Percentiles rank a stretch among this genome's conserved stretches.
Evolutionary conservation across 73 alveolate genomes (phyloP).

Genomic region (Loxodes magnus): DNA sequence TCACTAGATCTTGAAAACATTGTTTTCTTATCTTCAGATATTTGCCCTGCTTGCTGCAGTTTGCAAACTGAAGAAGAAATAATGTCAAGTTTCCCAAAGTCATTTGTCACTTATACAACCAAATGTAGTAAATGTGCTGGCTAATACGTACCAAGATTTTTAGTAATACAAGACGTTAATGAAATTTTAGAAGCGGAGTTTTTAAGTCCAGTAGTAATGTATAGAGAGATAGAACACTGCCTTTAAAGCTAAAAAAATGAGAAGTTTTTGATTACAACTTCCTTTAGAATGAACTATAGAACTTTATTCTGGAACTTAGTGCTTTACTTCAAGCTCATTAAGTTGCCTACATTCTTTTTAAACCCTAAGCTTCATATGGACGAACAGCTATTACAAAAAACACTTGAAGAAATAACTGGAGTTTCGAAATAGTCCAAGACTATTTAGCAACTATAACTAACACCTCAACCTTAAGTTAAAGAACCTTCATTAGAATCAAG

Average conservation of each 20-base stretch:
- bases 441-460: no score
- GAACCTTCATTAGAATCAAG: no score
- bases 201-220: constrained; percentile 39
- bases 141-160: constrained; percentile 35
- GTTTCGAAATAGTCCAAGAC: no score
- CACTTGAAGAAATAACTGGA: no score
- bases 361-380: not conserved
- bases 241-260: constrained; percentile 42
- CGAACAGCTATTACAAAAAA: no score
- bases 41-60: constrained; percentile 21
- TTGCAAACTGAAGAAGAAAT: constrained; percentile 42
- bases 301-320: constrained; percentile 44
- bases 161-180: constrained; percentile 17
- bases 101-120: constrained; percentile 30
- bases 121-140: constrained; percentile 32
- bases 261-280: constrained; percentile 16
- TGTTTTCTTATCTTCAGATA: constrained; percentile 1
- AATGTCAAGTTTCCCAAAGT: constrained; percentile 36
- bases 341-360: constrained; percentile 44
- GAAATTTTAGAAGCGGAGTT: constrained; percentile 32
- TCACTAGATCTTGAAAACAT: not conserved
- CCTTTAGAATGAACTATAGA: constrained; percentile 31
- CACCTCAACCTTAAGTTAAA: no score
- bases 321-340: constrained; percentile 34
- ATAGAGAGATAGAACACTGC: constrained; percentile 35